A percentile compares a stretch with the other conserved stretches of the same genome.
phyloP scores from a whole-genome alignment of 768 basidiomycete genomes.

The Tylopilus sp. region DNA sequence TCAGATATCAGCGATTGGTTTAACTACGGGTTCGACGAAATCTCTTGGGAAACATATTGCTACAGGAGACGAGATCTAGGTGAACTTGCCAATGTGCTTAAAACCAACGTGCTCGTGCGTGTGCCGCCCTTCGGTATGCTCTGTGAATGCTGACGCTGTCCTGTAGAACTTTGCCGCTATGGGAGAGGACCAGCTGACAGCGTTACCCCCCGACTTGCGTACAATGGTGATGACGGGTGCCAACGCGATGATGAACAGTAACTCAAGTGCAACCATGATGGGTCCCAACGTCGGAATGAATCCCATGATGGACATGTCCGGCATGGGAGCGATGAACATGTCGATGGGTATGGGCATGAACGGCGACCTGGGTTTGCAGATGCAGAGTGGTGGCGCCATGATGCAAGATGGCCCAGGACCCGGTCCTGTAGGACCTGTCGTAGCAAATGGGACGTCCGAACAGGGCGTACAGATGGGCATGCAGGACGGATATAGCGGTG shows the following conservation, averaged over 20 bases:
- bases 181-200: conserved; percentile 76
- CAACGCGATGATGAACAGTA: conserved; percentile 72
- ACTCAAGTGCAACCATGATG: conserved; percentile 54
- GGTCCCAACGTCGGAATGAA: conserved; percentile 46
- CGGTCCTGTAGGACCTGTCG: conserved; percentile 32
- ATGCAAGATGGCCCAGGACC: conserved; percentile 48
- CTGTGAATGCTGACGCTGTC: conserved; percentile 4
- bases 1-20: conserved; percentile 97
- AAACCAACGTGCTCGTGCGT: conserved; percentile 78
- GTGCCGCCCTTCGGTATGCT: not conserved
- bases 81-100: conserved; percentile 75
- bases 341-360: conserved; percentile 56
- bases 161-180: conserved; percentile 74
- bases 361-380: conserved; percentile 60
- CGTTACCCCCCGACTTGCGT: conserved; percentile 76
- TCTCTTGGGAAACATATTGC: conserved; percentile 92
- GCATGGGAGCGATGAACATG: conserved; percentile 58
- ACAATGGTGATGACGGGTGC: conserved; percentile 87
- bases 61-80: conserved; percentile 79
- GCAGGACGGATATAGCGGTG: conserved; percentile 40
- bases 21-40: conserved; percentile 98
- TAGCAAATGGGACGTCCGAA: conserved; percentile 37
- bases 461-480: conserved; percentile 39
- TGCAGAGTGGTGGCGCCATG: conserved; percentile 47
- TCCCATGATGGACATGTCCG: conserved; percentile 80